Base-by-base conservation (phyloP, 257 asterid species). In the Leonotis leonurus region DNA sequence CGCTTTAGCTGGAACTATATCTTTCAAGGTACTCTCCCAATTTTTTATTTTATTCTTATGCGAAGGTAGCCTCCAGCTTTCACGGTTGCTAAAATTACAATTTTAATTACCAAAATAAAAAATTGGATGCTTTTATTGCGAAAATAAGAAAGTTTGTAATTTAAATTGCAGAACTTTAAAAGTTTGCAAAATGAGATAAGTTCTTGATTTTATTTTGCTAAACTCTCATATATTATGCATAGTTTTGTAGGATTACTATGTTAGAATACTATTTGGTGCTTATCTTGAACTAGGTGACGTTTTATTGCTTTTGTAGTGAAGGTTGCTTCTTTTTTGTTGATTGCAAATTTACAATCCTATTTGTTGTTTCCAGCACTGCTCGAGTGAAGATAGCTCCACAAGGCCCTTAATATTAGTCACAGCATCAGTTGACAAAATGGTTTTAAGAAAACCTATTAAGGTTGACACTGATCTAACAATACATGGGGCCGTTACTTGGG, bases 1-100 rank as follows among this genome's bases (percentile, higher is more conserved):
- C 76, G 97, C 97, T 75, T 77, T 90, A 77, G 97, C 97, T 60
- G 96, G 97, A 33, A 90, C 97, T 29, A 90, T 90, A 22, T 87
- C 95, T 24, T 83, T 73, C 57, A 90, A 90, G 39, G 39, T 33
- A 33, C 9, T 33, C 39, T 33, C 39, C 9, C 0, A n/a, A n/a
- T n/a, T 33, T 8, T 33, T 7, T 32, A 1, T 30, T 30, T 5
- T 30, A 1, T 30, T 32, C 10, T 32, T n/a, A n/a, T n/a, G n/a
- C n/a, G n/a, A n/a, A n/a, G 97, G 96, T 90, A 73, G 9, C 25
- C 5, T 17, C 11, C 43, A 26, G 22, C 44, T 56, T 46, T n/a
- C n/a, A n/a, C n/a, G n/a, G n/a, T n/a, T n/a, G n/a, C n/a, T n/a
- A n/a, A n/a, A n/a, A n/a, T n/a, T n/a, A n/a, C n/a, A n/a, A n/a